Percentiles rank a stretch among this genome's conserved stretches.
These are phyloP conservation scores for Metschnikowia vanudenii DNA, from an alignment of 805 yeast species.

Conservation along the genomic window DNA sequence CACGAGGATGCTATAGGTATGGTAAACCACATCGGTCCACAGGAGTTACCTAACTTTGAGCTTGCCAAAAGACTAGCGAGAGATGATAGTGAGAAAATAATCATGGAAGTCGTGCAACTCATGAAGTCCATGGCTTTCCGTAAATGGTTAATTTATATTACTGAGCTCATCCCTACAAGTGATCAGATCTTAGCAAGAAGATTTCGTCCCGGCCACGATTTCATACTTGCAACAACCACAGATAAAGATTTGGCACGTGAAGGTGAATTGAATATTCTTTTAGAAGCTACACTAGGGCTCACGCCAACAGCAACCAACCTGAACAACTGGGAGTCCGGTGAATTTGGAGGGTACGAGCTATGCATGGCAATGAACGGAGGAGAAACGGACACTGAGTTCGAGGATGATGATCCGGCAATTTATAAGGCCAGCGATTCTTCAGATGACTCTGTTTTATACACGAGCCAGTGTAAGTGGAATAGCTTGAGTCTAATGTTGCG, in stretches of 20 bases:
- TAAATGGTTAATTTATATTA: slow-evolving; percentile 64
- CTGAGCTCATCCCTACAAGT: slow-evolving; percentile 59
- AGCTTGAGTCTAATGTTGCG: slow-evolving; percentile 71
- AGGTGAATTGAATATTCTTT: slow-evolving; percentile 41
- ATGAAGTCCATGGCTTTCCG: slow-evolving; percentile 61
- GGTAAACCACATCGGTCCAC: slow-evolving; percentile 39
- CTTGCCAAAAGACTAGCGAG: slow-evolving; percentile 23
- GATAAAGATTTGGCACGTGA: slow-evolving; percentile 37
- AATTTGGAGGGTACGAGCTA: slow-evolving; percentile 90
- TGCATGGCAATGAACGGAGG: slow-evolving; percentile 67
- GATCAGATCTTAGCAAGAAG: slow-evolving; percentile 75
- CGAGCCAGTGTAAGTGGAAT: slow-evolving; percentile 84
- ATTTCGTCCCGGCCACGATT: slow-evolving; percentile 94
- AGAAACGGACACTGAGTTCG: slow-evolving; percentile 46
- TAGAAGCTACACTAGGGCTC: slow-evolving; percentile 79
- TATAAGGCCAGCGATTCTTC: slow-evolving; percentile 56
- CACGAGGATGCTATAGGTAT: slow-evolving; percentile 31
- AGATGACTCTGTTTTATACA: slow-evolving; percentile 72
- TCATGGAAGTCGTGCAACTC: slow-evolving; percentile 57
- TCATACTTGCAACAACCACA: slow-evolving; percentile 78
- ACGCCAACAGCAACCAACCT: slow-evolving; percentile 63
- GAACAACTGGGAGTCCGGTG: slow-evolving; percentile 84
- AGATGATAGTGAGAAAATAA: slow-evolving; percentile 33
- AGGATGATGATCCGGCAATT: slow-evolving; percentile 80
- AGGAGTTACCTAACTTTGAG: slow-evolving; percentile 57